Evolutionary conservation across 768 basidiomycete species (phyloP).

Genomic region (Suillus cothurnatus): DNA sequence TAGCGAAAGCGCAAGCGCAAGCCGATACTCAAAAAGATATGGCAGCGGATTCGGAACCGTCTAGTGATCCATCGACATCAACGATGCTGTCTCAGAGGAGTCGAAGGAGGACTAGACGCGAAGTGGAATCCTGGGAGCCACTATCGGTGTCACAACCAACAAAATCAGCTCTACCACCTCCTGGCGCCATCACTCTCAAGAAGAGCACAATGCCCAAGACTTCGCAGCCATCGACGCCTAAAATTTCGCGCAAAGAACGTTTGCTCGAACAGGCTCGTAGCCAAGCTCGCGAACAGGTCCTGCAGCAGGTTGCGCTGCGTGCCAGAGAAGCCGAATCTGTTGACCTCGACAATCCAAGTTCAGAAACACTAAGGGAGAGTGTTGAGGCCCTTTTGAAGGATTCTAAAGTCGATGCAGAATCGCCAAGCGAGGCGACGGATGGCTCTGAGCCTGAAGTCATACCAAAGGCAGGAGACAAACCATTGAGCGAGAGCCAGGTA

Average conservation of each 20-base stretch:
- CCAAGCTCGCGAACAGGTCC: constrained; percentile 10
- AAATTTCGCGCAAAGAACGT: constrained; percentile 10
- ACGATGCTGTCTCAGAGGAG: constrained; percentile 1
- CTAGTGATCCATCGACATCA: background rate
- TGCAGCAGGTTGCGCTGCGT: background rate
- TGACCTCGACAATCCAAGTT: constrained; percentile 5
- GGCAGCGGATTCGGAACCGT: background rate
- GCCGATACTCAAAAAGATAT: background rate
- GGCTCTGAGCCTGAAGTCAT: background rate
- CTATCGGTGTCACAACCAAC: background rate
- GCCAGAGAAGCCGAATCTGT: background rate
- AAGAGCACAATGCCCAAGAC: background rate
- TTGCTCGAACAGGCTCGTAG: constrained; percentile 9
- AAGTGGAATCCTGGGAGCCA: constrained; percentile 1
- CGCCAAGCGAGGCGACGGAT: background rate
- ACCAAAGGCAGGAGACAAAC: background rate
- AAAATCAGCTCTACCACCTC: background rate
- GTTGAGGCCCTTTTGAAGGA: constrained; percentile 20
- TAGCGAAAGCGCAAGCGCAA: background rate
- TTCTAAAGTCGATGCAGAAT: background rate
- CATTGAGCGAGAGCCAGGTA: background rate
- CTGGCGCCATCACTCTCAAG: background rate
- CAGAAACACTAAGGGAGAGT: constrained; percentile 26
- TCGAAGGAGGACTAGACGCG: constrained; percentile 4
- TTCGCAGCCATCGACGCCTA: background rate